Conservation (phyloP, 2,329 filamentous ascomycete genomes). For the Bimuria novae-zelandiae region DNA sequence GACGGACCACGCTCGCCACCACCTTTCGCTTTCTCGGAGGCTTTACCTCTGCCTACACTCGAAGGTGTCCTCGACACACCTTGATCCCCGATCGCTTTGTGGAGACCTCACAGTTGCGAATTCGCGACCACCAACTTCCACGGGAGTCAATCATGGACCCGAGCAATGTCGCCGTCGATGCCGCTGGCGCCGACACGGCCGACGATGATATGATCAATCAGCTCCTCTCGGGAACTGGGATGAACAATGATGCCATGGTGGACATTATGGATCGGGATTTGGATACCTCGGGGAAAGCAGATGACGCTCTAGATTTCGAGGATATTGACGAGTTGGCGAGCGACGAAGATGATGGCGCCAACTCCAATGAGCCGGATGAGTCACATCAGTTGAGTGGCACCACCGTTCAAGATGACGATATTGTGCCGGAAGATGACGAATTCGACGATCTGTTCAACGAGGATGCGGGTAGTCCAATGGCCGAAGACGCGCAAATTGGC, state of each 20-base stretch:
- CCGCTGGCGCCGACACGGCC: conserved; percentile 1
- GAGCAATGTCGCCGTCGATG: neutral
- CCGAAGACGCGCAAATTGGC: neutral
- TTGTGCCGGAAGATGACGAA: conserved; percentile 56
- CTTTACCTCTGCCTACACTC: neutral
- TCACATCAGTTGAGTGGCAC: conserved; percentile 37
- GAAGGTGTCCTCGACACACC: neutral
- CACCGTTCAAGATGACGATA: conserved; percentile 34
- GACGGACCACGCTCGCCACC: neutral
- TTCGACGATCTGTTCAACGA: conserved; percentile 73
- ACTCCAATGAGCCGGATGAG: conserved; percentile 18
- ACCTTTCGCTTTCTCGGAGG: neutral
- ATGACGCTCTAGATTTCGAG: conserved; percentile 87
- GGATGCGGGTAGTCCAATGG: conserved; percentile 8
- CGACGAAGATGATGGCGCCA: conserved; percentile 58
- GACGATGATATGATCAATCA: conserved; percentile 31
- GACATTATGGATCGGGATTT: conserved; percentile 43
- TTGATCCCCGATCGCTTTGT: neutral
- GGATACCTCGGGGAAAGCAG: conserved; percentile 74
- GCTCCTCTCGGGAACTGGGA: conserved; percentile 25
- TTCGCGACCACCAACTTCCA: neutral
- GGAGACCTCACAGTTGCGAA: neutral
- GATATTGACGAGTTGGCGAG: conserved; percentile 92
- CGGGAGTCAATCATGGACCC: conserved; percentile 23
- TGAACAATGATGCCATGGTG: conserved; percentile 28